These are phyloP conservation scores for Boletus vermiculosoides DNA, from an alignment of 768 basidiomycete genomes.

Conservation along the genomic window DNA sequence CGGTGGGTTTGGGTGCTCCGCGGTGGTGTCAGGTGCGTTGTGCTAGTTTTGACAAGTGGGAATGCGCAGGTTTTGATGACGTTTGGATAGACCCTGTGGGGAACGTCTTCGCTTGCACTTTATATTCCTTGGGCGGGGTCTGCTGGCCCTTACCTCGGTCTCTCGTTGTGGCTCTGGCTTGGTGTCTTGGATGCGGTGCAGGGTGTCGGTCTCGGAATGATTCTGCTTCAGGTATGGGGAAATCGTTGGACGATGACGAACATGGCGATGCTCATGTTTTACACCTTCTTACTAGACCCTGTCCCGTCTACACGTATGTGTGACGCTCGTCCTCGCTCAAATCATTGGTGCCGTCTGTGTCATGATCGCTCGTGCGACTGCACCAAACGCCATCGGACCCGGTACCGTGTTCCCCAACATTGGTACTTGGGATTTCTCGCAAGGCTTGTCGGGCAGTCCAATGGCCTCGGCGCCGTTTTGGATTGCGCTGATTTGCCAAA, in stretches of 20 bases:
- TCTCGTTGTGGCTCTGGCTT: constrained; percentile 92
- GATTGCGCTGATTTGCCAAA: constrained; percentile 75
- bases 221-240: constrained; percentile 60
- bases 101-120: constrained; percentile 87
- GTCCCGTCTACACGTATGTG: constrained; percentile 91
- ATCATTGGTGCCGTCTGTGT: constrained; percentile 88
- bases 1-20: constrained; percentile 91
- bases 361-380: constrained; percentile 89
- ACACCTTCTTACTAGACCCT: constrained; percentile 50
- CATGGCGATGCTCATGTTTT: neutral
- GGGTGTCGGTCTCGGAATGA: constrained; percentile 92
- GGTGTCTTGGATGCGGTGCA: constrained; percentile 93
- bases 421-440: constrained; percentile 83
- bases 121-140: constrained; percentile 93
- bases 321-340: constrained; percentile 88
- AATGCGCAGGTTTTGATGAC: neutral
- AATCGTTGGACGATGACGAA: neutral
- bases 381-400: constrained; percentile 87
- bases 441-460: constrained; percentile 72
- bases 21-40: constrained; percentile 85
- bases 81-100: constrained; percentile 76
- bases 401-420: constrained; percentile 89
- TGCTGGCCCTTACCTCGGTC: constrained; percentile 84
- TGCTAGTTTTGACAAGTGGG: neutral
- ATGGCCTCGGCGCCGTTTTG: constrained; percentile 86